A percentile compares a stretch with the other conserved stretches of the same genome.
phyloP scores from a whole-genome alignment of 2,329 filamentous ascomycete genomes.

The Sporothrix brunneoviolacea region DNA sequence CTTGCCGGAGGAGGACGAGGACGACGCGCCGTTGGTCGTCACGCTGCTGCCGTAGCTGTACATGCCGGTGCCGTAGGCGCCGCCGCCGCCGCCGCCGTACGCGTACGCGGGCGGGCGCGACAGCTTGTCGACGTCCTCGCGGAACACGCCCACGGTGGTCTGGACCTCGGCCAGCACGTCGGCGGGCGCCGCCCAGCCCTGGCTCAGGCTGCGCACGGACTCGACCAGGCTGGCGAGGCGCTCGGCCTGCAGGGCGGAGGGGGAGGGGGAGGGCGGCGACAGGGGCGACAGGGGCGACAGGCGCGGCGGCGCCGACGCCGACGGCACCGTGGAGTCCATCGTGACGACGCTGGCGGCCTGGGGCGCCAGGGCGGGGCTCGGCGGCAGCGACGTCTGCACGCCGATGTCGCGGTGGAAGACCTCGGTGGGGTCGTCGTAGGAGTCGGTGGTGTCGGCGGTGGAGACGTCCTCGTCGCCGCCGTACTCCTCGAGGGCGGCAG shows the following conservation, averaged over 20 bases:
- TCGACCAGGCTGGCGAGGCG: constrained; percentile 14
- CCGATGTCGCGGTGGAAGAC: constrained; percentile 76
- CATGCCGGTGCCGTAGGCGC: constrained; percentile 13
- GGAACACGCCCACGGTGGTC: constrained; percentile 50
- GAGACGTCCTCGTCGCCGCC: constrained; percentile 15
- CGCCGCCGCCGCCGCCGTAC: constrained; percentile 30
- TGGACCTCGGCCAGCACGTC: constrained; percentile 35
- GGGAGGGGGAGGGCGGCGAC: background rate
- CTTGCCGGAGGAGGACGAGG: constrained; percentile 29
- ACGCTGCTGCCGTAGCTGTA: constrained; percentile 30
- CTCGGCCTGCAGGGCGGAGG: constrained; percentile 8
- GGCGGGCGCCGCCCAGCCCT: constrained; percentile 9
- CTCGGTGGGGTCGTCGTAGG: constrained; percentile 60
- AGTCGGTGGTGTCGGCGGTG: constrained; percentile 37
- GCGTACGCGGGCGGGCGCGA: constrained; percentile 23
- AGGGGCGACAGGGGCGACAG: background rate
- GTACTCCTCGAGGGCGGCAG: background rate
- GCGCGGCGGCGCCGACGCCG: background rate
- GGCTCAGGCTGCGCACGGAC: constrained; percentile 16
- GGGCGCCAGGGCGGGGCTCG: constrained; percentile 29
- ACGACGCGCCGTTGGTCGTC: constrained; percentile 26
- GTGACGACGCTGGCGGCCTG: background rate
- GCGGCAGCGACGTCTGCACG: constrained; percentile 61
- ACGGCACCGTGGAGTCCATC: constrained; percentile 10
- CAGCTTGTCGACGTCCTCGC: constrained; percentile 59